Evolutionary conservation across 2,329 filamentous ascomycete species (phyloP).

Genomic region (Colletotrichum sp.): DNA sequence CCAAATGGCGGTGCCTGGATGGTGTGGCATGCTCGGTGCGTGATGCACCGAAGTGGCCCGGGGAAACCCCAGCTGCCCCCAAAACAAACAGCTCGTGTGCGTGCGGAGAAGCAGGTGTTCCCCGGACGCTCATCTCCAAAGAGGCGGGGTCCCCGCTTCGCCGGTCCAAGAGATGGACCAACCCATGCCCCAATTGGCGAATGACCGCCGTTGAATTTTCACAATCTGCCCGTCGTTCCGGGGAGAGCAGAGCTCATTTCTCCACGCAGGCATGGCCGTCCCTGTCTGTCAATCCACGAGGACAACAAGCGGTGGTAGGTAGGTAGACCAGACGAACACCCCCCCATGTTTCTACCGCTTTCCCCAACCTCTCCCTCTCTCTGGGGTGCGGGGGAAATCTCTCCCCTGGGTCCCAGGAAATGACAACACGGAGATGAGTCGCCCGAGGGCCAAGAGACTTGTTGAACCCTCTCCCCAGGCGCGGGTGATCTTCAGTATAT

Average conservation of each 20-base stretch:
- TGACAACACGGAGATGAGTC: conserved; percentile 3
- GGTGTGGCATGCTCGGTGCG: background rate
- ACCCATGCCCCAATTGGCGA: background rate
- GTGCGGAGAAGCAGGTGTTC: background rate
- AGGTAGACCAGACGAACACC: background rate
- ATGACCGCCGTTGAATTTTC: background rate
- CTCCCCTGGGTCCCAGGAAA: background rate
- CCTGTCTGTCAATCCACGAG: background rate
- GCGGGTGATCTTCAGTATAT: background rate
- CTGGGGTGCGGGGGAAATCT: background rate
- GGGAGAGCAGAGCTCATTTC: background rate
- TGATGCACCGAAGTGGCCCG: background rate
- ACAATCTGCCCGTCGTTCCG: background rate
- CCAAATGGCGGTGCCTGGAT: background rate
- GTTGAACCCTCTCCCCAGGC: background rate
- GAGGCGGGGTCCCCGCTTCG: background rate
- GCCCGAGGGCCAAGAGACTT: background rate
- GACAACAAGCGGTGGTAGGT: background rate
- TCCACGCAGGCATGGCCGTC: conserved; percentile 1
- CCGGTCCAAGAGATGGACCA: background rate
- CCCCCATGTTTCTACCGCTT: background rate
- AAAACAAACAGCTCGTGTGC: background rate
- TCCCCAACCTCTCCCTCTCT: background rate
- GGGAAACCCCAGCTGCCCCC: background rate
- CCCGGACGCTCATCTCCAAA: background rate